Evolutionary conservation across 768 basidiomycete species (phyloP).

Genomic region (Suillus variegatus): DNA sequence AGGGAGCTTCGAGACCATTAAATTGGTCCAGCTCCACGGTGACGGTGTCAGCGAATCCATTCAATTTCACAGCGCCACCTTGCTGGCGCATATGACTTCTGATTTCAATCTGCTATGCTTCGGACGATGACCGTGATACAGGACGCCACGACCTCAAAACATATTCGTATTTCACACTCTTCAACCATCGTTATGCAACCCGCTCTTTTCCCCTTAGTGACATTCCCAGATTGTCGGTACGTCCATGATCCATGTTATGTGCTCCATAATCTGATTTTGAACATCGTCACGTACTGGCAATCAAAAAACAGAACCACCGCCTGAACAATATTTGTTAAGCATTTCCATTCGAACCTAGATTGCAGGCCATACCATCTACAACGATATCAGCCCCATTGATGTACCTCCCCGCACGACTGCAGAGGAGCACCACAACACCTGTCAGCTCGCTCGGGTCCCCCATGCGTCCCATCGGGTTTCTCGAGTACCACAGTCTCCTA

Average conservation of each 20-base stretch:
- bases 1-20: background rate
- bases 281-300: too few relatives aligned
- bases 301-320: conserved; percentile 26
- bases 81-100: background rate
- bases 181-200: background rate
- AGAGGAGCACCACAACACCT: conserved; percentile 41
- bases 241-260: background rate
- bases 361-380: conserved; percentile 38
- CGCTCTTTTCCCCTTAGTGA: background rate
- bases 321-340: conserved; percentile 10
- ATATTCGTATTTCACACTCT: background rate
- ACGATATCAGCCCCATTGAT: conserved; percentile 45
- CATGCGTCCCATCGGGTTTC: conserved; percentile 47
- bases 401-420: conserved; percentile 43
- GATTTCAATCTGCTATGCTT: background rate
- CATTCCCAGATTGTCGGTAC: background rate
- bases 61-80: background rate
- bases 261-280: background rate
- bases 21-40: background rate
- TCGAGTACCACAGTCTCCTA: conserved; percentile 38
- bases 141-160: background rate
- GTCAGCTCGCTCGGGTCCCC: conserved; percentile 42
- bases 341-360: background rate
- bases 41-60: background rate
- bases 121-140: background rate